These are phyloP conservation scores for Clitopilus passeckerianus DNA, from an alignment of 768 basidiomycete species.

Conservation along the genomic window DNA sequence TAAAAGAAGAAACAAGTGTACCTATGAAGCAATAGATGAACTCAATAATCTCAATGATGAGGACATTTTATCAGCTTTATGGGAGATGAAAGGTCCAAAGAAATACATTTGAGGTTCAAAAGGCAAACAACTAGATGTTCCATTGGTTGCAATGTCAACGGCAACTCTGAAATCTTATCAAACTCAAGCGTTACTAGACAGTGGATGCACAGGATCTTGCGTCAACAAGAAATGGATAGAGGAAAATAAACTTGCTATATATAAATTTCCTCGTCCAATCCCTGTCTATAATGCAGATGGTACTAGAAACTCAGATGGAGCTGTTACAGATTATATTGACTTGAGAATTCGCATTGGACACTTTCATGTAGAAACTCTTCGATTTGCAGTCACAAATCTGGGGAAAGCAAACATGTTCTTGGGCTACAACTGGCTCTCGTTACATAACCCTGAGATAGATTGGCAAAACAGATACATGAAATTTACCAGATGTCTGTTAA, in stretches of 20 bases:
- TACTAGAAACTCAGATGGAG: conserved; percentile 10
- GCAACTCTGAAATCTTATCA: neutral
- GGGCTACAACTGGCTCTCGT: conserved; percentile 15
- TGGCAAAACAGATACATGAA: conserved; percentile 6
- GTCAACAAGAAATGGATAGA: neutral
- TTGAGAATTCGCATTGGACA: conserved; percentile 10
- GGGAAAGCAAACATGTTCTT: conserved; percentile 2
- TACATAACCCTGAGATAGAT: conserved; percentile 17
- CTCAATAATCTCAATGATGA: neutral
- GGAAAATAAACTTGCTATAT: neutral
- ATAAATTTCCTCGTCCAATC: conserved; percentile 3
- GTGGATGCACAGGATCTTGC: neutral
- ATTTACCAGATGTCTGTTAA: conserved; percentile 10
- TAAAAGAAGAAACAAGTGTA: too few species aligned
- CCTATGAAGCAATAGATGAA: neutral
- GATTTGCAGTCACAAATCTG: conserved; percentile 15
- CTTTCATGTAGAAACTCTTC: conserved; percentile 13
- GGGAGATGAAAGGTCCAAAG: neutral
- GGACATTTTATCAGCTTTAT: neutral
- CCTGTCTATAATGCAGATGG: conserved; percentile 17
- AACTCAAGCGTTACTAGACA: neutral
- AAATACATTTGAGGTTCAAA: neutral
- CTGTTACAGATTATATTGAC: conserved; percentile 12
- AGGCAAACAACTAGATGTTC: neutral
- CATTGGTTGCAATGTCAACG: neutral